Percentiles rank a stretch among this genome's conserved stretches.
Conservation (phyloP, 2,329 filamentous ascomycete genomes). For the Botrytis squamosa region DNA sequence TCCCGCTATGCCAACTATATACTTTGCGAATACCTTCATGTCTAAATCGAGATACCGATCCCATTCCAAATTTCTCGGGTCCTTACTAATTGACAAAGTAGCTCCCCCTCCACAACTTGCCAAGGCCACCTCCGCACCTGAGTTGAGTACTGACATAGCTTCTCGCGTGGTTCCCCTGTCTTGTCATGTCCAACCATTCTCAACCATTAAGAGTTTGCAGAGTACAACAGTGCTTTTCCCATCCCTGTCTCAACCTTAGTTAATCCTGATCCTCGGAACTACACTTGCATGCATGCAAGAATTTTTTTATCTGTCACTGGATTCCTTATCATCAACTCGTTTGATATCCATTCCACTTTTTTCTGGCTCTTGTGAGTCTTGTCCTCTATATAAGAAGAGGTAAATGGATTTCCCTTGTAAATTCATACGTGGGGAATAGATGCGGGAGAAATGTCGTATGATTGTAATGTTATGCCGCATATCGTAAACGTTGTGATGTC, state of each 20-base stretch:
- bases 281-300: slow-evolving; percentile 4
- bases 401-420: not conserved
- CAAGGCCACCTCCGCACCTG: slow-evolving; percentile 8
- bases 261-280: slow-evolving; percentile 12
- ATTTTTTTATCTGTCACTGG: slow-evolving; percentile 6
- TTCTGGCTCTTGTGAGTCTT: not conserved
- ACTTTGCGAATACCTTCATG: not conserved
- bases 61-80: not conserved
- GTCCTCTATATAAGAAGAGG: not conserved
- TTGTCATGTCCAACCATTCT: slow-evolving; percentile 5
- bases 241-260: not conserved
- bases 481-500: not conserved
- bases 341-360: not conserved
- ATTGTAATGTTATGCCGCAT: not conserved
- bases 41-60: not conserved
- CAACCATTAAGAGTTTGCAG: not conserved
- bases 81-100: not conserved
- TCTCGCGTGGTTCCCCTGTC: slow-evolving; percentile 18
- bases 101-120: not conserved
- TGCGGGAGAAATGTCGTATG: not conserved
- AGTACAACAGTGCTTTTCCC: not conserved
- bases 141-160: not conserved
- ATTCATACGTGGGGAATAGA: not conserved
- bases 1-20: not conserved
- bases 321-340: slow-evolving; percentile 7